Base-by-base conservation (phyloP, 768 basidiomycete species). In the Tylopilus sp. region DNA sequence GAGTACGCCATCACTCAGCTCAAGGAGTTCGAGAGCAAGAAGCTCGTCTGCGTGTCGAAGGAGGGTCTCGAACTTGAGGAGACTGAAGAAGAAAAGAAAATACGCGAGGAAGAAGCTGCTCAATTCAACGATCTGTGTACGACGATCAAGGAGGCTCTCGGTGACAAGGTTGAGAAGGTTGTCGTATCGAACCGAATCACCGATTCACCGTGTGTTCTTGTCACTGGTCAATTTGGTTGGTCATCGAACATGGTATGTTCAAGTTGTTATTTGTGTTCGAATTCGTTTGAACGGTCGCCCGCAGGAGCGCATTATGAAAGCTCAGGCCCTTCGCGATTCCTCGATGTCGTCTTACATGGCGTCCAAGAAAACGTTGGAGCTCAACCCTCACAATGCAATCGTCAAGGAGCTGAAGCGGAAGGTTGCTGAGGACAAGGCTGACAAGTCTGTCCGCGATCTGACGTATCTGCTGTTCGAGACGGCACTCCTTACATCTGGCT, bases 261-360 rank as follows among this genome's bases (percentile, higher is more conserved):
- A 15, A 50, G 25, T 39, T 30, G 13, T 22, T 28, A 9, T 4
- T 25, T 4, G 8, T 20, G 46, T 13, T 4, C 9, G 20, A 45
- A 20, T 20, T 28, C 40, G 13, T 20, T 30, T 61, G 11, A 62
- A 46, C 13, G 25, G 31, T 26, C 18, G 30, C 33, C 0, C 63
- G 39, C 60, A 85, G 83, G 90, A 95, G 72, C 87, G 95, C 73
- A 97, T 98, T 79, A 98, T 98, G 95, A 95, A 95, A 76, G 94
- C 95, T 12, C 95, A 98, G 74, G 95, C 95, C 26, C 83, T 95
- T 50, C 90, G 93, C 57, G 93, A 95, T 70, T 91, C 91, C 17
- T 92, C 89, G 54, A 95, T 95, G 95, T 97, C 94, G 22, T 95
- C 93, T 22, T 98, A 98, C 81, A 98, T 98, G 95, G 91, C 92